Base-by-base conservation (phyloP, 805 yeast genomes). In the Priceomyces haplophilus region DNA sequence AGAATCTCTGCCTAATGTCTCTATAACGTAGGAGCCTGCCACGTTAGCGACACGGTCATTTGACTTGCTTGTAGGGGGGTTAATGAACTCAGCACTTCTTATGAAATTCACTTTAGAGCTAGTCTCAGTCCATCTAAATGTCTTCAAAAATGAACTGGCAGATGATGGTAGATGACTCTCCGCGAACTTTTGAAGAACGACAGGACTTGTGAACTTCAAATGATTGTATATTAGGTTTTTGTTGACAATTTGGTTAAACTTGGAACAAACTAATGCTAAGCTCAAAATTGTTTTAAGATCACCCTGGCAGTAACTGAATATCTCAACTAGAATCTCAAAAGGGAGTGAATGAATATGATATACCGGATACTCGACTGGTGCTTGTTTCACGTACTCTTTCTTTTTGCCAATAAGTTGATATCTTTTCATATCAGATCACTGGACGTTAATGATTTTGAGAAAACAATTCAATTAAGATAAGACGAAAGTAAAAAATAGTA, bases 341-440 rank as follows among this genome's bases (percentile, higher is more conserved):
- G 80, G 79, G 1, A 74, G 54, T 8, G 72, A 67, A 43, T 63
- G 55, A 2, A 75, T 29, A 31, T 73, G 72, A 10, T 49, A 42
- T 6, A 49, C 39, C 2, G 66, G 62, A 41, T 70, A 70, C 13
- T 50, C 36, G 11, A 46, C 31, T 5, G 49, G 41, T 31, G 36
- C 48, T 30, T 25, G 32, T 36, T 46, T 49, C 15, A 31, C 32
- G 3, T 58, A 48, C 2, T 51, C 52, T 37, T 54, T 59, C 49
- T 58, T 62, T 17, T 69, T 44, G 16, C 76, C 76, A 35, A 72
- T 70, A 4, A 72, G 53, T 53, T 72, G 78, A 46, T 72, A 64
- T 40, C 64, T 61, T 44, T 55, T 62, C 75, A 69, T 69, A 19
- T n/a, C 33, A 7, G 21, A 21, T 21, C 24, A 21, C 24, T 21